Conservation (phyloP, 805 yeast genomes). For the Nematodospora valgi region DNA sequence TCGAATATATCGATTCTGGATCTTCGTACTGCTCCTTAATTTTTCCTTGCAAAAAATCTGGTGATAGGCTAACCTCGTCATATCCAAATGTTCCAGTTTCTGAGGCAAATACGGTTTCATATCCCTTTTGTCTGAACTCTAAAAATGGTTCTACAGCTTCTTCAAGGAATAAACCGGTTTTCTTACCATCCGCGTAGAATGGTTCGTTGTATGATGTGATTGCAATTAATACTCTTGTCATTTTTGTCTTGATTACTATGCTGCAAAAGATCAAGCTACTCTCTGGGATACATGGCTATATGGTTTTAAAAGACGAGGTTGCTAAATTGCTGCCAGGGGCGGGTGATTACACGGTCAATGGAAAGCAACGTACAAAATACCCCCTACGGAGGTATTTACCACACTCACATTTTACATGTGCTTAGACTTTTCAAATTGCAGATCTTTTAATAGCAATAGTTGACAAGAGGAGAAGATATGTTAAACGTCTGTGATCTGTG, state of each 20-base stretch:
- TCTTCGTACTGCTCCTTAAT: constrained; percentile 42
- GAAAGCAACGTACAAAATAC: too few relatives aligned
- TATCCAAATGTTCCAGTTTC: constrained; percentile 57
- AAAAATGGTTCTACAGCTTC: constrained; percentile 62
- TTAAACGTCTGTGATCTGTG: too few relatives aligned
- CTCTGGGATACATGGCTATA: too few relatives aligned
- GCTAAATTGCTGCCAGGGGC: too few relatives aligned
- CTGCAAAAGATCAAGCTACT: too few relatives aligned
- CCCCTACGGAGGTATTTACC: too few relatives aligned
- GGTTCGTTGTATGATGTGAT: constrained; percentile 39
- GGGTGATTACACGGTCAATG: too few relatives aligned
- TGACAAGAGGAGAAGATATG: too few relatives aligned
- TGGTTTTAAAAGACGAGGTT: too few relatives aligned
- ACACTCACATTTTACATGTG: too few relatives aligned
- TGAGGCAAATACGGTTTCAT: constrained; percentile 53
- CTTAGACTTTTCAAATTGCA: too few relatives aligned
- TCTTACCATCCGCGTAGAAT: constrained; percentile 56
- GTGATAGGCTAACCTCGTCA: constrained; percentile 51
- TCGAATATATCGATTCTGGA: constrained; percentile 33
- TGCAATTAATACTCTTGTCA: constrained; percentile 42
- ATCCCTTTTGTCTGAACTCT: constrained; percentile 45
- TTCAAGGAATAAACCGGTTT: constrained; percentile 57
- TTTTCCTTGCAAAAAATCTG: constrained; percentile 37
- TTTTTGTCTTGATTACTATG: constrained; percentile 9
- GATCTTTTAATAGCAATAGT: too few relatives aligned